phyloP scores from a whole-genome alignment of 2,329 filamentous ascomycete species.

The Trichoderma sp. region DNA sequence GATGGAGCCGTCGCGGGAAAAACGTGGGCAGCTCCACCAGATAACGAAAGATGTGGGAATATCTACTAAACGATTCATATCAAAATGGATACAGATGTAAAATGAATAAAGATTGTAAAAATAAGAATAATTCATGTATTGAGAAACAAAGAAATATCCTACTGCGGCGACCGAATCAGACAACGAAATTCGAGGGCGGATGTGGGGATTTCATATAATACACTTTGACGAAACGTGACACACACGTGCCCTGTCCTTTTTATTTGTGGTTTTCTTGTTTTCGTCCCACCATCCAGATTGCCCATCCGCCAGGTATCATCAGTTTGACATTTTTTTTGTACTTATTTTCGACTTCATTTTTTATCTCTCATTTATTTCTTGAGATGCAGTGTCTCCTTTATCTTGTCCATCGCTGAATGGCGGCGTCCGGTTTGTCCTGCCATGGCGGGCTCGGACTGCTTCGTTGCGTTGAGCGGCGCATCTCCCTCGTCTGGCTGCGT shows the following conservation, averaged over 20 bases:
- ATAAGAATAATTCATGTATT: neutral
- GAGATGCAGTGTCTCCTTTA: constrained; percentile 19
- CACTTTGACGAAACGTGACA: neutral
- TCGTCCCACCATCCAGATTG: neutral
- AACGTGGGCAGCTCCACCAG: constrained; percentile 14
- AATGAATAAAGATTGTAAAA: neutral
- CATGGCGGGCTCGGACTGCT: neutral
- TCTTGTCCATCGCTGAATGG: constrained; percentile 19
- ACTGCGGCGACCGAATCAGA: neutral
- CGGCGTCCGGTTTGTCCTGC: neutral
- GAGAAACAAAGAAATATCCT: neutral
- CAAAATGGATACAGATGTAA: neutral
- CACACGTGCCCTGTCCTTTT: neutral
- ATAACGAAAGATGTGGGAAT: neutral
- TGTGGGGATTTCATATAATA: neutral
- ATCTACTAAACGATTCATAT: too few relatives aligned
- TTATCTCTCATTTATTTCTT: constrained; percentile 11
- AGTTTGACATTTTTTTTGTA: neutral
- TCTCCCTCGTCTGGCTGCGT: constrained; percentile 17
- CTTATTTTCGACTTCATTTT: neutral
- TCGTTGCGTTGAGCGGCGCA: neutral
- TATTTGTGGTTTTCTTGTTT: neutral
- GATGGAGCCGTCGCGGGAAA: constrained; percentile 8
- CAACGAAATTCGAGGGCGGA: neutral
- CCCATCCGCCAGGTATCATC: neutral